Evolutionary conservation across 345 rosid species (phyloP).

Genomic region (Eucalyptus cloeziana): DNA sequence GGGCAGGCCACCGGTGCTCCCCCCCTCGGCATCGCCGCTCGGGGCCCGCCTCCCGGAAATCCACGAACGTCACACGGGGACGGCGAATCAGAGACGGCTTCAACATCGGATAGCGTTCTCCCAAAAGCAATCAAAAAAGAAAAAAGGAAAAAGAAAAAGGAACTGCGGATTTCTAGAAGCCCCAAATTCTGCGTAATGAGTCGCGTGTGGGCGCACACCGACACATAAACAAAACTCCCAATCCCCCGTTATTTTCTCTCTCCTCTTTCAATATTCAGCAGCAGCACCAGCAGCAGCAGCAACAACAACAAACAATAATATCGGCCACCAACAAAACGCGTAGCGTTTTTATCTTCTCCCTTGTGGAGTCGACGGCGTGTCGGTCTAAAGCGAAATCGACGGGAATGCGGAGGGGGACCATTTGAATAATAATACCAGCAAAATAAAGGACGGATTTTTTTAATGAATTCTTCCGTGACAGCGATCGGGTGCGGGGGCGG

Average conservation of each 20-base stretch:
- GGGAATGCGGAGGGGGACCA: neutral
- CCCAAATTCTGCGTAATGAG: neutral
- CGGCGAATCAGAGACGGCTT: neutral
- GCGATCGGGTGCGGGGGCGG: neutral
- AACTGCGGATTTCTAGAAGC: neutral
- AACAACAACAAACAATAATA: neutral
- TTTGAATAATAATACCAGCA: neutral
- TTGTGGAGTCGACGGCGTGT: neutral
- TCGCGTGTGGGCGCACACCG: neutral
- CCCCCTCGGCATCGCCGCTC: neutral
- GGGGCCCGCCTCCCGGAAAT: neutral
- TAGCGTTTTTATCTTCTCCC: neutral
- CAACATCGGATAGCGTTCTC: neutral
- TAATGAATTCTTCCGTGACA: neutral
- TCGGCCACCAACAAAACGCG: neutral
- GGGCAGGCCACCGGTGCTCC: neutral
- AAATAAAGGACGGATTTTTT: neutral
- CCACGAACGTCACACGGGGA: neutral
- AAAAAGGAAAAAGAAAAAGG: rapidly evolving
- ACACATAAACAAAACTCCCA: neutral
- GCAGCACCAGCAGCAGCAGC: neutral
- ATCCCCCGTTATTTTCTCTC: neutral
- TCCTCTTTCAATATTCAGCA: neutral
- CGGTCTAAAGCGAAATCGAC: neutral
- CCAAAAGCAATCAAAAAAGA: no score